Evolutionary conservation across 2,329 filamentous ascomycete species (phyloP).

Genomic region (Pseudopyricularia cyperi): DNA sequence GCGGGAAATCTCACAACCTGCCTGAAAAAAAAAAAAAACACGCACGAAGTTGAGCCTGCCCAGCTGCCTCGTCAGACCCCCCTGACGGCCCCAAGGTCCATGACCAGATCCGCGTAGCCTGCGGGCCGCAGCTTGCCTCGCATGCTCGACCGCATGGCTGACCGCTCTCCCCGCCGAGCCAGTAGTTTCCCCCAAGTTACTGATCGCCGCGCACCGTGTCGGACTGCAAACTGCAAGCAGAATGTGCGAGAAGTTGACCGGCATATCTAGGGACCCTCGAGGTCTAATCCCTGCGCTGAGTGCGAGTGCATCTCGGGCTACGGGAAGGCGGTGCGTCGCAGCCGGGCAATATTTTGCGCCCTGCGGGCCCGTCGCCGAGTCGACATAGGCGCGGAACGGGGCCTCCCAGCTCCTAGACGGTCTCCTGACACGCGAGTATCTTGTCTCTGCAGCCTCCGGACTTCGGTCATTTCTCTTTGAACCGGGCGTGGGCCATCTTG

Average conservation of each 20-base stretch:
- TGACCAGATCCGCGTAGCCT: constrained; percentile 49
- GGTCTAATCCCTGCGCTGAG: constrained; percentile 42
- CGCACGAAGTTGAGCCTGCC: constrained; percentile 51
- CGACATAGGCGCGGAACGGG: neutral
- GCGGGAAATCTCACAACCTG: constrained; percentile 43
- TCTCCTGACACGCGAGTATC: constrained; percentile 18
- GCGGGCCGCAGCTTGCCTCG: constrained; percentile 29
- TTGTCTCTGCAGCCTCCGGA: constrained; percentile 39
- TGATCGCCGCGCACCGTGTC: constrained; percentile 45
- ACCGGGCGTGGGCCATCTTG: constrained; percentile 27
- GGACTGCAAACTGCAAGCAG: constrained; percentile 26
- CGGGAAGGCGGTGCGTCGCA: constrained; percentile 37
- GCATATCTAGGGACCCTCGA: constrained; percentile 43
- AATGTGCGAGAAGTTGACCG: constrained; percentile 41
- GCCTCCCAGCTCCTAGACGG: neutral
- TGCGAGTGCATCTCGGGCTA: constrained; percentile 38
- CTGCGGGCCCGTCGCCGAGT: constrained; percentile 17
- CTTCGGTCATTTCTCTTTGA: constrained; percentile 27
- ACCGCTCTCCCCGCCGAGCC: constrained; percentile 41
- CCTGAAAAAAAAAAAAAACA: constrained; percentile 45
- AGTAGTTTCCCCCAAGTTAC: constrained; percentile 45
- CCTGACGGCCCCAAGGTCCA: constrained; percentile 41
- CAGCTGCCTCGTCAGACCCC: constrained; percentile 54
- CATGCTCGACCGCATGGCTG: constrained; percentile 33
- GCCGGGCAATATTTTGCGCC: constrained; percentile 48